Evolutionary conservation across 2,329 filamentous ascomycete genomes (phyloP).

Genomic region (Penicillium glabrum): DNA sequence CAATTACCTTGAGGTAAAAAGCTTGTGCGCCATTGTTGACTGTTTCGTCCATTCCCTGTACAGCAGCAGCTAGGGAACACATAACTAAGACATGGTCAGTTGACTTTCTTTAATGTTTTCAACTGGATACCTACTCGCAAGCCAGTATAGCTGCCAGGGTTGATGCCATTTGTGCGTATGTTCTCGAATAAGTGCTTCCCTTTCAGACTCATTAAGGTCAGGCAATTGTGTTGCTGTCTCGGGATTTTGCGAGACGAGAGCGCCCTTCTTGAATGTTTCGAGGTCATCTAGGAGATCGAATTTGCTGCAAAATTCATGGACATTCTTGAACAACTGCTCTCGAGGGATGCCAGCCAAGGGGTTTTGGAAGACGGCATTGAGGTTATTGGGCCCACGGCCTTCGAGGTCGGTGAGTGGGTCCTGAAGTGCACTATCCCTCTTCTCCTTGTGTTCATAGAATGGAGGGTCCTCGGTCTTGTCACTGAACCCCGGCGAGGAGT

Average conservation of each 20-base stretch:
- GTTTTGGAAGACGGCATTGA: constrained; percentile 50
- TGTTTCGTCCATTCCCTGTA: constrained; percentile 55
- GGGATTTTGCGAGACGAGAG: constrained; percentile 53
- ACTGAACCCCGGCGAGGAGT: not conserved
- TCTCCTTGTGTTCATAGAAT: constrained; percentile 7
- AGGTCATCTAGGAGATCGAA: constrained; percentile 51
- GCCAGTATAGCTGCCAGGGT: constrained; percentile 50
- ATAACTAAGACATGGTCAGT: constrained; percentile 35
- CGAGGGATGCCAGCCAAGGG: constrained; percentile 55
- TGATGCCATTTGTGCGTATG: constrained; percentile 52
- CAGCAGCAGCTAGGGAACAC: constrained; percentile 55
- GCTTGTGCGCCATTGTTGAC: constrained; percentile 49
- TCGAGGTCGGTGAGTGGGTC: constrained; percentile 29
- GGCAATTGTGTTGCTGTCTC: constrained; percentile 49
- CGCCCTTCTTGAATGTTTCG: constrained; percentile 52
- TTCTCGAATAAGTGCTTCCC: constrained; percentile 43
- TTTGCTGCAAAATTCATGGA: constrained; percentile 55
- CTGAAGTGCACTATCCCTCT: constrained; percentile 11
- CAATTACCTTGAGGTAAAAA: constrained; percentile 32
- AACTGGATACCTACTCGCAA: constrained; percentile 33
- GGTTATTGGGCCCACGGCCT: constrained; percentile 18
- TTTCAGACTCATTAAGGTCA: constrained; percentile 48
- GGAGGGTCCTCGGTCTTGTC: constrained; percentile 5
- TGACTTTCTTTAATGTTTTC: not conserved
- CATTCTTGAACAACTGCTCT: constrained; percentile 54